phyloP scores from a whole-genome alignment of 2,329 filamentous ascomycete genomes.

The Herpomyces periplanetae region DNA sequence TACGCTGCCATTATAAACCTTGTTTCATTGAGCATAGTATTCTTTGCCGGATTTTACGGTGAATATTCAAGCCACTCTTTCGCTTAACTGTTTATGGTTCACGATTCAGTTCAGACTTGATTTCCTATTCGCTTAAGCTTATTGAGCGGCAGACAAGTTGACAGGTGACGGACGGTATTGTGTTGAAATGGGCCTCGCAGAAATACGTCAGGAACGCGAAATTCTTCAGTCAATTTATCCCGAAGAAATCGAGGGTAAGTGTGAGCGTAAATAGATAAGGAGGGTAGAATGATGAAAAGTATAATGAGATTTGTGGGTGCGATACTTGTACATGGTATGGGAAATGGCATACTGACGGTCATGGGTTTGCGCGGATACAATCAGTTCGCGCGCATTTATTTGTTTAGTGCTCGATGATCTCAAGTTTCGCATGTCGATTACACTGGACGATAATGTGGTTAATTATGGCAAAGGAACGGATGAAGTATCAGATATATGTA shows the following conservation, averaged over 20 bases:
- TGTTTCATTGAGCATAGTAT: no score
- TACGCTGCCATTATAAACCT: no score
- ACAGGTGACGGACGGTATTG: no score
- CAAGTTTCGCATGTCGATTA: constrained; percentile 49
- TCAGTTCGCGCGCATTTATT: not conserved
- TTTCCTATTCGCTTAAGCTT: no score
- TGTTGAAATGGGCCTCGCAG: constrained; percentile 24
- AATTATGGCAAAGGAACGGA: constrained; percentile 14
- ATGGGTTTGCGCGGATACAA: constrained; percentile 3
- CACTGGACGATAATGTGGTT: constrained; percentile 32
- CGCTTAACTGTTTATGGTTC: no score
- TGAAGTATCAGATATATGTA: constrained; percentile 13
- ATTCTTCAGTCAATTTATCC: constrained; percentile 94
- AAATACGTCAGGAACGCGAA: constrained; percentile 79
- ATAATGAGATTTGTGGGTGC: not conserved
- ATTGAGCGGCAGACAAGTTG: no score
- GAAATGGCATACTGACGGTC: not conserved
- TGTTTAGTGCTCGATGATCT: constrained; percentile 43
- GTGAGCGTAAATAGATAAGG: constrained; percentile 3
- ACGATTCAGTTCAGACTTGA: no score
- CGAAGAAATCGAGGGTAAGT: constrained; percentile 80
- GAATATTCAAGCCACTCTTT: no score
- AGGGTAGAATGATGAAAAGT: constrained; percentile 1
- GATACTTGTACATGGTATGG: not conserved
- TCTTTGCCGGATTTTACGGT: no score